phyloP scores from a whole-genome alignment of 2,329 filamentous ascomycete genomes.

The Colletotrichum graminicola region DNA sequence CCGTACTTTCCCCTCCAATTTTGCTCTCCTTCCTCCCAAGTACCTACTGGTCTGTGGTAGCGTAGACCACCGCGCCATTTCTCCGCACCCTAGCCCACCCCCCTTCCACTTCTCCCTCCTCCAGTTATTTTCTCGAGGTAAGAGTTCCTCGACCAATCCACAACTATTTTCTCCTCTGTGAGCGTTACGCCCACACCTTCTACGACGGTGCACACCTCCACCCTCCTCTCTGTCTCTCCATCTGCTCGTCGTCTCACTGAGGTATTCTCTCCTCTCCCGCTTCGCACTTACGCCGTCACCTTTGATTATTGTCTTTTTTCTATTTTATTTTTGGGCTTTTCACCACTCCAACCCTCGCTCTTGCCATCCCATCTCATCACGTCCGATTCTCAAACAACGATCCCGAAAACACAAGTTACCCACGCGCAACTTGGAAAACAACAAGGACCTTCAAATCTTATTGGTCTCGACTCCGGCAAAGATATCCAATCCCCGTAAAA shows the following conservation, averaged over 20 bases:
- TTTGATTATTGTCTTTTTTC: neutral
- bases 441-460: conserved; percentile 14
- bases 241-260: conserved; percentile 1
- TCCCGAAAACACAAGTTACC: neutral
- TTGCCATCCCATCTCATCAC: conserved; percentile 40
- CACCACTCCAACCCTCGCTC: conserved; percentile 30
- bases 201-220: conserved; percentile 20
- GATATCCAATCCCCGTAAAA: conserved; percentile 34
- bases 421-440: conserved; percentile 1
- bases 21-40: neutral
- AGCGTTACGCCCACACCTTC: conserved; percentile 23
- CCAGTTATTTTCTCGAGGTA: conserved; percentile 12
- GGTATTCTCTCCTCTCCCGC: conserved; percentile 16
- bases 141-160: conserved; percentile 6
- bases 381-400: conserved; percentile 33
- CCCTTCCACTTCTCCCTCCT: conserved; percentile 1
- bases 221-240: neutral
- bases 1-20: neutral
- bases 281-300: conserved; percentile 24
- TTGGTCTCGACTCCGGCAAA: conserved; percentile 29
- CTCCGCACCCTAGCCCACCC: neutral
- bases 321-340: neutral
- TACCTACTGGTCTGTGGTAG: neutral
- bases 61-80: neutral
- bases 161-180: neutral